phyloP scores from a whole-genome alignment of 345 rosid species.

The Brassica cretica region DNA sequence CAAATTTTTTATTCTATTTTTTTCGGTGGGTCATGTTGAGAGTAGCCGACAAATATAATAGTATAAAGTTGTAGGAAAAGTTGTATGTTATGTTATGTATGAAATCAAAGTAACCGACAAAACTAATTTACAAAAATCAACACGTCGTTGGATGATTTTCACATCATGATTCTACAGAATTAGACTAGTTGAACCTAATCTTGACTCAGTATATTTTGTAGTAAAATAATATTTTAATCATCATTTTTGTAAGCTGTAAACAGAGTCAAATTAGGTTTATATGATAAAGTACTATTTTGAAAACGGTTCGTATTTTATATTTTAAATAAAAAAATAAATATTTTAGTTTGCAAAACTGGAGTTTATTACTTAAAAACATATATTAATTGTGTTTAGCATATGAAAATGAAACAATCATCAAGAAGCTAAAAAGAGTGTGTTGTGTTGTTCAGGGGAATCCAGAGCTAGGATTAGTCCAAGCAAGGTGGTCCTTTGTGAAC shows the following conservation, averaged over 20 bases:
- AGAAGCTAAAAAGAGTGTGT: not conserved
- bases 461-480: constrained; percentile 78
- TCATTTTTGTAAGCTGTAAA: not conserved
- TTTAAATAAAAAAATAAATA: not conserved
- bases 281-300: no score
- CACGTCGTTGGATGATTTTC: not conserved
- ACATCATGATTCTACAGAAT: not conserved
- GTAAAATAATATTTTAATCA: no score
- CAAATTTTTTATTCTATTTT: not conserved
- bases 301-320: not conserved
- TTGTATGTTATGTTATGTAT: not conserved
- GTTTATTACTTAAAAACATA: not conserved
- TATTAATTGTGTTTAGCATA: not conserved
- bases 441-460: constrained; percentile 65
- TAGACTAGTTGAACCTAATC: not conserved
- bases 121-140: constrained; percentile 19
- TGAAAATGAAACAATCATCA: not conserved
- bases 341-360: not conserved
- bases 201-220: not conserved
- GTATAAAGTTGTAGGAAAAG: not conserved
- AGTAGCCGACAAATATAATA: constrained; percentile 26
- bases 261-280: not conserved
- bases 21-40: constrained; percentile 25
- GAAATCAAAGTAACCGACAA: constrained; percentile 22
- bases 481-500: constrained; percentile 91